Conservation (phyloP, 371 early-diverging fungal genomes). For the Lichtheimia corymbifera region DNA sequence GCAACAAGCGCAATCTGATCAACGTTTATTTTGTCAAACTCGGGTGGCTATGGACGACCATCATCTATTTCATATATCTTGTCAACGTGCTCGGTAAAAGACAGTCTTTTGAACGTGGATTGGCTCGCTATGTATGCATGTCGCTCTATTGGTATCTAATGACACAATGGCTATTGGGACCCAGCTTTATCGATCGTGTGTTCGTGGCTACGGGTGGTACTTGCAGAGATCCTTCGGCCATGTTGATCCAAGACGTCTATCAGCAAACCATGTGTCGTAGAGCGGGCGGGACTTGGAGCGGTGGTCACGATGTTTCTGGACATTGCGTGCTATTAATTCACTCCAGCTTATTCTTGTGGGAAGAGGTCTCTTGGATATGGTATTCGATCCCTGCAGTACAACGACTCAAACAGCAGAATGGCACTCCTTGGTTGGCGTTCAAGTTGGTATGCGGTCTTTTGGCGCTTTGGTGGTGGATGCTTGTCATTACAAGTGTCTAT, state of each 20-base stretch:
- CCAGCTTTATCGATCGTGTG: conserved; percentile 79
- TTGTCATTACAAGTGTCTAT: conserved; percentile 76
- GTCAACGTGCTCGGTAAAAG: conserved; percentile 18
- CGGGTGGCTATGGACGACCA: conserved; percentile 84
- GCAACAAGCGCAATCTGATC: conserved; percentile 74
- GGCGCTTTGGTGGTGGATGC: conserved; percentile 74
- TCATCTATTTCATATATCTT: conserved; percentile 52
- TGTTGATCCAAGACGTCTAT: conserved; percentile 13
- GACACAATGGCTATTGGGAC: conserved; percentile 86
- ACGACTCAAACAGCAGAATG: conserved; percentile 15
- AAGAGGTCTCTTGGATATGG: conserved; percentile 58
- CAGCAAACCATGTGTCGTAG: conserved; percentile 53
- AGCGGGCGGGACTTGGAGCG: conserved; percentile 74
- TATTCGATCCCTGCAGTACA: conserved; percentile 25
- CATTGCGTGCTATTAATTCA: conserved; percentile 90
- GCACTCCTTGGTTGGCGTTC: conserved; percentile 28
- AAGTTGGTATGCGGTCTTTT: conserved; percentile 35
- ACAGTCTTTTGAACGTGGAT: conserved; percentile 18
- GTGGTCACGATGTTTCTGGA: conserved; percentile 85
- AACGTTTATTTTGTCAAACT: conserved; percentile 79
- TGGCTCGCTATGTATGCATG: conserved; percentile 65
- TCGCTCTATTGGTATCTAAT: conserved; percentile 80
- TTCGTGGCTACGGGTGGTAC: conserved; percentile 71
- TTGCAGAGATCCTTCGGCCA: conserved; percentile 30
- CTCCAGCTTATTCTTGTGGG: conserved; percentile 76